phyloP scores from a whole-genome alignment of 768 basidiomycete species.

The Lactarius sanguifluus region DNA sequence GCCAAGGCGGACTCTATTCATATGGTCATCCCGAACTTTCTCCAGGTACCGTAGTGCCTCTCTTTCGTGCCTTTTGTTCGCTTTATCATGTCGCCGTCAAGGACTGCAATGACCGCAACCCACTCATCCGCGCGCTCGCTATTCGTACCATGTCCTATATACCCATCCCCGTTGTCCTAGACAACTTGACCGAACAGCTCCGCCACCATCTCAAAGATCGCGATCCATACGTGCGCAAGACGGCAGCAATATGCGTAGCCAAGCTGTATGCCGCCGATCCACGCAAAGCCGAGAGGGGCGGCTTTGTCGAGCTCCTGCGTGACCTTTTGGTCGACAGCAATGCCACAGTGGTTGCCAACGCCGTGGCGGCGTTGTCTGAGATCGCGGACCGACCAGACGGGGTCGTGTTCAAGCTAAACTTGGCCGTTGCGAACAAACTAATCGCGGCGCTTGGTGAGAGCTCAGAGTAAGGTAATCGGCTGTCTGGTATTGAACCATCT shows the following conservation, averaged over 20 bases:
- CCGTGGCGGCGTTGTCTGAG: conserved; percentile 95
- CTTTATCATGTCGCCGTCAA: conserved; percentile 38
- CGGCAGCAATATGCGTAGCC: conserved; percentile 95
- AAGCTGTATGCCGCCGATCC: conserved; percentile 92
- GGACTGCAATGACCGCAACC: conserved; percentile 97
- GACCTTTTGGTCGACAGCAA: conserved; percentile 92
- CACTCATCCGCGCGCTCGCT: conserved; percentile 93
- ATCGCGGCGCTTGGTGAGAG: conserved; percentile 91
- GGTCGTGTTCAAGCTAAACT: conserved; percentile 87
- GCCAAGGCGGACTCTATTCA: conserved; percentile 92
- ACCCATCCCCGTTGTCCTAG: conserved; percentile 84
- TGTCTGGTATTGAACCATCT: not conserved
- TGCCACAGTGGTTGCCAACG: conserved; percentile 96
- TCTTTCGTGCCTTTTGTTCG: not conserved
- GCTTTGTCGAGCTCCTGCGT: conserved; percentile 87
- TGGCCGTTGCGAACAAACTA: conserved; percentile 84
- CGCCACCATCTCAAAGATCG: conserved; percentile 90
- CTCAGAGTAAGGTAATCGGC: conserved; percentile 75
- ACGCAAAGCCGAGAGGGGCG: conserved; percentile 80
- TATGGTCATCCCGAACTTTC: conserved; percentile 20
- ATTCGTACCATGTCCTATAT: conserved; percentile 99
- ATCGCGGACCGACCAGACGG: conserved; percentile 94
- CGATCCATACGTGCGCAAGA: conserved; percentile 98
- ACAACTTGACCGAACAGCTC: conserved; percentile 84
- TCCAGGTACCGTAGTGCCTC: conserved; percentile 9